Conservation (phyloP, 371 early-diverging fungal species). For the Circinella minor region DNA sequence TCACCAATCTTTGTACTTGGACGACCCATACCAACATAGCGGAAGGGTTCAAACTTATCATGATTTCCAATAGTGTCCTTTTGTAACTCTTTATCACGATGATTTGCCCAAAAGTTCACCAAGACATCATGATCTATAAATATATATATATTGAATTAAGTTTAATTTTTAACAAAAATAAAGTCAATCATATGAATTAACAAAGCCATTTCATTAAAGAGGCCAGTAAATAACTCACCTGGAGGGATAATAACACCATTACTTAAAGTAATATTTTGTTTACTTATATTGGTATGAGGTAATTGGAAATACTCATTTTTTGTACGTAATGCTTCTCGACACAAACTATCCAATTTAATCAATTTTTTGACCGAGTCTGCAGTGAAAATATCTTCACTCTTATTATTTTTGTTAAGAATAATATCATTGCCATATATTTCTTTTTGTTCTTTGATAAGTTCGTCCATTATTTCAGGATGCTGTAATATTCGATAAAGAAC, state of each 20-base stretch:
- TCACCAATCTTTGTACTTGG: slow-evolving; percentile 42
- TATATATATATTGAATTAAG: too few species aligned
- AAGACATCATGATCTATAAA: slow-evolving; percentile 31
- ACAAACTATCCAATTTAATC: slow-evolving; percentile 52
- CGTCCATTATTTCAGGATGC: slow-evolving; percentile 44
- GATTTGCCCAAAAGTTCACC: slow-evolving; percentile 29
- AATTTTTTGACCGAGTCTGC: slow-evolving; percentile 38
- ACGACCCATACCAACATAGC: slow-evolving; percentile 46
- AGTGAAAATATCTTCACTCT: slow-evolving; percentile 21
- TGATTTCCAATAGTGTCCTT: slow-evolving; percentile 22
- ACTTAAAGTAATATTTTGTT: slow-evolving; percentile 29
- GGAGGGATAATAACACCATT: slow-evolving; percentile 42
- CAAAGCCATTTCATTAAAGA: too few species aligned
- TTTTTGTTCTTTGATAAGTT: slow-evolving; percentile 47
- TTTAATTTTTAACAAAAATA: too few species aligned
- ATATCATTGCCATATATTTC: slow-evolving; percentile 25
- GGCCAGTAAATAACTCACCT: slow-evolving; percentile 22
- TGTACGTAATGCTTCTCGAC: slow-evolving; percentile 48
- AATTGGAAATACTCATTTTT: slow-evolving; percentile 26
- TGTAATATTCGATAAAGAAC: slow-evolving; percentile 45
- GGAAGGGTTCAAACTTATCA: slow-evolving; percentile 46
- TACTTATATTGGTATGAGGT: slow-evolving; percentile 33
- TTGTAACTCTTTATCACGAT: slow-evolving; percentile 15
- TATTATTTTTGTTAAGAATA: neutral
- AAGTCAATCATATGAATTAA: too few species aligned